phyloP scores from a whole-genome alignment of 2,329 filamentous ascomycete genomes.

The Fusarium sarcochroum region DNA sequence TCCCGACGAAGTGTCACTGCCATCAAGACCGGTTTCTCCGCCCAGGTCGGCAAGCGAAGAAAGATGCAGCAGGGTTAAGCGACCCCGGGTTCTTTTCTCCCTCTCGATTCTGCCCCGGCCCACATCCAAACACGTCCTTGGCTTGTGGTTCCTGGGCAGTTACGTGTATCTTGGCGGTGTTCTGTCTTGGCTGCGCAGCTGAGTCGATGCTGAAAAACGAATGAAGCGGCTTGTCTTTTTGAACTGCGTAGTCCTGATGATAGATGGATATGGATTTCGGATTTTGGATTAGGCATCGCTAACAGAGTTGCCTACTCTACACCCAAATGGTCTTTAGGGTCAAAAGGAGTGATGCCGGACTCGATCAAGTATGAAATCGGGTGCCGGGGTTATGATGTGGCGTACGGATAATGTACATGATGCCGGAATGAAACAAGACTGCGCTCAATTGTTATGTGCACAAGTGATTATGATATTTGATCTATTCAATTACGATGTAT shows the following conservation, averaged over 20 bases:
- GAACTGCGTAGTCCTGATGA: conserved; percentile 20
- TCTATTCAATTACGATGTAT: background rate
- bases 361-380: conserved; percentile 35
- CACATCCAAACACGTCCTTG: conserved; percentile 15
- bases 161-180: conserved; percentile 18
- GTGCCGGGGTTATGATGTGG: conserved; percentile 45
- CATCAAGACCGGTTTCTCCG: conserved; percentile 99
- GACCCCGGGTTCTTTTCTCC: conserved; percentile 12
- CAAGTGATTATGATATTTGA: background rate
- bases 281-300: conserved; percentile 38
- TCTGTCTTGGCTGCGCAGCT: conserved; percentile 26
- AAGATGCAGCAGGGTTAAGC: conserved; percentile 88
- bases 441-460: conserved; percentile 10
- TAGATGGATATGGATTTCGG: conserved; percentile 38
- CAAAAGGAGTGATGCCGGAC: conserved; percentile 42
- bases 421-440: conserved; percentile 49
- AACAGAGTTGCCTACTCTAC: conserved; percentile 32
- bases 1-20: conserved; percentile 91
- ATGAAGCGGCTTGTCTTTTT: conserved; percentile 8
- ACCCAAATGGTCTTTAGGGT: conserved; percentile 34
- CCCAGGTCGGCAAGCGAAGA: conserved; percentile 98
- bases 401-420: conserved; percentile 50
- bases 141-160: conserved; percentile 24
- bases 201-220: conserved; percentile 5
- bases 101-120: conserved; percentile 18